phyloP scores from a whole-genome alignment of 352 stramenopile species.

The Phytophthora pistaciae region DNA sequence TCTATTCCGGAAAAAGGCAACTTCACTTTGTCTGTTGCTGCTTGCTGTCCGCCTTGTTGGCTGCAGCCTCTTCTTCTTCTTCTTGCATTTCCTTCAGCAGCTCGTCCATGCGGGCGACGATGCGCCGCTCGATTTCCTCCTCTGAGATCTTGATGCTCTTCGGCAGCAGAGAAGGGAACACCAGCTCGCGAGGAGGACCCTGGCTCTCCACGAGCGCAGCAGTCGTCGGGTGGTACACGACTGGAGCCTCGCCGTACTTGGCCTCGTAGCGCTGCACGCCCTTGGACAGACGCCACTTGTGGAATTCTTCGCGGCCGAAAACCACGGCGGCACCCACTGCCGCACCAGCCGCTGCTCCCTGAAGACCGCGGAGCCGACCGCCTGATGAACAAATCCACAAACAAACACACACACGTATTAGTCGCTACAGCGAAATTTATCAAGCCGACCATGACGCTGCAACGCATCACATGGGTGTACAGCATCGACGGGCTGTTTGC shows the following conservation, averaged over 20 bases:
- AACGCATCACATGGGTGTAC: neutral
- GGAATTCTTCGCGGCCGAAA: constrained; percentile 77
- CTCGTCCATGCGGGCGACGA: constrained; percentile 78
- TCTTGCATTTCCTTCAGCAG: constrained; percentile 51
- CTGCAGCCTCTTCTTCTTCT: constrained; percentile 18
- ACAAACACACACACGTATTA: neutral
- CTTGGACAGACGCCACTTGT: constrained; percentile 79
- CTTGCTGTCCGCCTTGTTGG: neutral
- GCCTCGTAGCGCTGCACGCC: constrained; percentile 81
- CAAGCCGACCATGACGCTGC: no score
- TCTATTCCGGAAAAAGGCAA: neutral
- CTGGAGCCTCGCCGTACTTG: constrained; percentile 76
- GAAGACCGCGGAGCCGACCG: constrained; percentile 70
- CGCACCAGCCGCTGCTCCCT: constrained; percentile 71
- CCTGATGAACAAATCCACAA: constrained; percentile 37
- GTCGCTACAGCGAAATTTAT: neutral
- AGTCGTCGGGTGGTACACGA: constrained; percentile 72
- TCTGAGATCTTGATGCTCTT: constrained; percentile 74
- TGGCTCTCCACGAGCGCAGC: constrained; percentile 71
- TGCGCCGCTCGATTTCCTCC: constrained; percentile 82
- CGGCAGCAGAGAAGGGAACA: constrained; percentile 79
- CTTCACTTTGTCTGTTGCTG: constrained; percentile 17
- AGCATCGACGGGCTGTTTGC: neutral
- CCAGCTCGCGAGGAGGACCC: constrained; percentile 56
- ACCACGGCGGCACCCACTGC: constrained; percentile 66